These are phyloP conservation scores for Backusella luteola DNA, from an alignment of 192 early-diverging fungal species.

Conservation along the genomic window DNA sequence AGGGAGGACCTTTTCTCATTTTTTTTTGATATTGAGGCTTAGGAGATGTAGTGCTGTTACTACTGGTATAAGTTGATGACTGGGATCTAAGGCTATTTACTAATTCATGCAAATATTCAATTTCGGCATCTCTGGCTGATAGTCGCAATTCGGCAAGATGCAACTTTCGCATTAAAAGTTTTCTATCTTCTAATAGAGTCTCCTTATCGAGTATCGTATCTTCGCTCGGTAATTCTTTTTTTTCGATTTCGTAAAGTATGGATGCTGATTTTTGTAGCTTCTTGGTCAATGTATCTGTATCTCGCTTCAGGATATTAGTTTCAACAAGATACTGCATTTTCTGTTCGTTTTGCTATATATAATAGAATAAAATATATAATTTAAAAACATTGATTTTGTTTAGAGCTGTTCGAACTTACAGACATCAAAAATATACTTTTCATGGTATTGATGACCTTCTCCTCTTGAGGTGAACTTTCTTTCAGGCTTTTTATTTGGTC, in stretches of 20 bases:
- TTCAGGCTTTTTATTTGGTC: conserved; percentile 18
- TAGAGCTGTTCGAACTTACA: background rate
- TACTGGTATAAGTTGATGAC: background rate
- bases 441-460: conserved; percentile 20
- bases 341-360: conserved; percentile 35
- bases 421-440: conserved; percentile 22
- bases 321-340: conserved; percentile 28
- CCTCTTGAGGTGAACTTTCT: background rate
- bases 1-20: conserved; percentile 14
- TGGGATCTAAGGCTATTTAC: background rate
- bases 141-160: conserved; percentile 31
- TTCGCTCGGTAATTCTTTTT: conserved; percentile 17
- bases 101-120: conserved; percentile 28
- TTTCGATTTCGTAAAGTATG: conserved; percentile 24
- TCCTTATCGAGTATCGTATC: conserved; percentile 17
- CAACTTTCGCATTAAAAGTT: conserved; percentile 26
- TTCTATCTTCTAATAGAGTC: conserved; percentile 17
- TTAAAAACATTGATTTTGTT: background rate
- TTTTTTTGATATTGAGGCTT: conserved; percentile 6
- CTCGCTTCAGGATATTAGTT: conserved; percentile 32
- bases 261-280: conserved; percentile 23
- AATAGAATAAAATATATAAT: background rate
- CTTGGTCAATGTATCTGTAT: conserved; percentile 26
- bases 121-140: conserved; percentile 32
- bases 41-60: conserved; percentile 2